Conservation (phyloP, 176 grass and related monocot genomes). For the Aegilops umbellulata region DNA sequence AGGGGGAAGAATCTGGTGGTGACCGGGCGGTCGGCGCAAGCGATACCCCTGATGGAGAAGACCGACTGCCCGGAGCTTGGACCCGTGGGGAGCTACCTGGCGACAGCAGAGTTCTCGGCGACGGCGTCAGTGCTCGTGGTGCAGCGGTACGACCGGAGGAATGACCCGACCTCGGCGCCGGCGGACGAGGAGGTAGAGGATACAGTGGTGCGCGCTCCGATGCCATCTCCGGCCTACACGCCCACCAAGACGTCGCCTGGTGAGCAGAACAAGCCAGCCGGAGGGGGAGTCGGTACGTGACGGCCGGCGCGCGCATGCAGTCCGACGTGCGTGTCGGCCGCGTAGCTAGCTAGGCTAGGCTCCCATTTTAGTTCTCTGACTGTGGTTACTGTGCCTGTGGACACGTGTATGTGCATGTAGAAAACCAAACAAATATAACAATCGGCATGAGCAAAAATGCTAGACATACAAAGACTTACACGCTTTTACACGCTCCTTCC, state of each 20-base stretch:
- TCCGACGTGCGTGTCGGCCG: not conserved
- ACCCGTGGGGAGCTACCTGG: constrained; percentile 48
- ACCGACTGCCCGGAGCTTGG: constrained; percentile 56
- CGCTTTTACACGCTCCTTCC: no score
- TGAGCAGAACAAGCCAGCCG: not conserved
- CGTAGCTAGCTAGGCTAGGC: not conserved
- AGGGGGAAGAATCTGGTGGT: constrained; percentile 44
- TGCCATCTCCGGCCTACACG: constrained; percentile 10
- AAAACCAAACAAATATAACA: no score
- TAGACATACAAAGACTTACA: no score
- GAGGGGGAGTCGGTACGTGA: not conserved
- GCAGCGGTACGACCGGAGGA: constrained; percentile 37
- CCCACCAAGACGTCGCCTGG: not conserved
- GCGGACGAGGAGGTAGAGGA: constrained; percentile 2
- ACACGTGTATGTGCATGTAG: no score
- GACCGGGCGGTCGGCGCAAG: constrained; percentile 27
- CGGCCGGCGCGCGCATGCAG: not conserved
- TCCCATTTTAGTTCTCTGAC: not conserved
- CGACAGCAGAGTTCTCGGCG: constrained; percentile 51
- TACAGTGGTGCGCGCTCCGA: constrained; percentile 7
- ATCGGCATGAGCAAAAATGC: no score
- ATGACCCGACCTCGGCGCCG: not conserved
- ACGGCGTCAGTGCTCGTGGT: constrained; percentile 53
- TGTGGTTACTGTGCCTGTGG: not conserved
- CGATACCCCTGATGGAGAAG: constrained; percentile 31